Base-by-base conservation (phyloP, 306 rosid species). In the Pueraria montana region DNA sequence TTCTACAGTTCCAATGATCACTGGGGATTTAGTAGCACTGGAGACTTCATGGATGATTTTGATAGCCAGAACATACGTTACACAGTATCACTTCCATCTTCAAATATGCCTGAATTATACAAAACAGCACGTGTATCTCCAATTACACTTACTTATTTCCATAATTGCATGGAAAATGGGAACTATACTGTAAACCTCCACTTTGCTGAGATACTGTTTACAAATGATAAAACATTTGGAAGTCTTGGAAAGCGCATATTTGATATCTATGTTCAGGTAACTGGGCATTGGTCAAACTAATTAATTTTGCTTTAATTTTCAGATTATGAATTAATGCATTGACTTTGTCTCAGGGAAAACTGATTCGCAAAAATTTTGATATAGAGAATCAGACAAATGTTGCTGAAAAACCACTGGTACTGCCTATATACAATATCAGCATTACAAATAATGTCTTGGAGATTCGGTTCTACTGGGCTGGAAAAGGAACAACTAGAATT, bases 381-480 rank as follows among this genome's bases (percentile, higher is more conserved):
- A 64, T 64, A 32, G 71, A 64, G 46, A 17, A 34, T 17, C 46
- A 64, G 23, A 64, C 24, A 8, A 64, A 64, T 64, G 71, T 3
- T 64, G 21, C 71, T 64, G 46, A 64, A 17, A 64, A 64, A 64
- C 46, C 71, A 34, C 14, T 32, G 13, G 24, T 64, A 16, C 24
- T 64, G 45, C 46, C 46, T 17, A 16, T 64, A 32, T 16, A 34
- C 71, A 64, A 64, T 34, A 16, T 64, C 71, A 64, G 71, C 24
- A 64, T 64, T 20, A 64, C 71, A 64, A 34, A 64, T 64, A 64
- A 17, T 34, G 59, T 74, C 53, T 68, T 93, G 80, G 97, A 90
- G 85, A 89, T 93, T 53, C 82, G 89, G 36, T 90, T 93, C 79
- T 87, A 80, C 76, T 93, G 92, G 83, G 92, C 93, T 18, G 86